Evolutionary conservation across 176 grass and related monocot genomes (phyloP), one percentile per base, ranked within the genome.

Genomic region (Canna indica): DNA sequence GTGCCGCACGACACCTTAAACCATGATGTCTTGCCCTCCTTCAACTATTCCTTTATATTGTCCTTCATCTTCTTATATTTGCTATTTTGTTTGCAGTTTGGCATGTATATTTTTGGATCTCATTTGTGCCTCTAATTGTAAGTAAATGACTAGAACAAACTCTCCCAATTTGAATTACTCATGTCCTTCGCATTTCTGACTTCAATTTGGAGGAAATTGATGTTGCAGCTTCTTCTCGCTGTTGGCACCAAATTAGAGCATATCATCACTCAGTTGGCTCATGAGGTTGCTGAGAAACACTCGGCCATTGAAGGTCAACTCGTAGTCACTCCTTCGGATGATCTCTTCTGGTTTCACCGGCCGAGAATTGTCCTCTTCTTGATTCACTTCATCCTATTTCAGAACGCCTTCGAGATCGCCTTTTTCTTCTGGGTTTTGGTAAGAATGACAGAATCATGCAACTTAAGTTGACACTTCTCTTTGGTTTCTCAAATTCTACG

Each of bases 231-330:
- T 36, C 69, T 97, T 18, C 72, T 92, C 68, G 34, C 79, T 45
- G 45, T 97, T 5, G 94, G 89, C 56, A 81, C 72, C 32, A 97
- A 97, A 76, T 75, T 97, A 82, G 94, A 90, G 77, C 89, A 97
- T 30, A 92, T 97, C 25, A 92, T 97, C n/a, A 83, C 69, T 0
- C 78, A 92, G 30, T 61, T 97, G 59, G 88, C 94, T 31, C 60
- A 87, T 3, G 72, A 97, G 69, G 93, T 97, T 68, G 74, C 86
- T 2, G 68, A 90, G 12, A 97, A 87, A 25, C 72, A 92, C 47
- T 71, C 72, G 0, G 72, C 81, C 0, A 69, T 97, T 32, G 50
- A 70, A 78, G 93, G 88, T 4, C 75, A 76, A 20, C 20, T 97
- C 67, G 39, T 92, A 33, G 88, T 97, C 12, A 59, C 84, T 50